Evolutionary conservation across 1,284 basidiomycete species (phyloP).

Genomic region (Abortiporus biennis): DNA sequence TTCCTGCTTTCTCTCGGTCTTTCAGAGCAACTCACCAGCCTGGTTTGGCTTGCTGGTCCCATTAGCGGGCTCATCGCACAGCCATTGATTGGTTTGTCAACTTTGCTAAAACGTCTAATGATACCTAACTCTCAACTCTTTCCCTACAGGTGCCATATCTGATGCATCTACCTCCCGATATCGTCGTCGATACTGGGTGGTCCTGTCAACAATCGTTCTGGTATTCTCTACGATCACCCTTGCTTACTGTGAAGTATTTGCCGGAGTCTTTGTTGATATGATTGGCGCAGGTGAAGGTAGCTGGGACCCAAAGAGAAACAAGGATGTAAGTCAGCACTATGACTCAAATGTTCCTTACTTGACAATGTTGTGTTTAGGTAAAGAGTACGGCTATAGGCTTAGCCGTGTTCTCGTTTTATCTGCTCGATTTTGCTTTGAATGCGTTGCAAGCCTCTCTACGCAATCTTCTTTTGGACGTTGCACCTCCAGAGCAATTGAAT

Average conservation of each 20-base stretch:
- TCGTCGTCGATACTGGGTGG: conserved; percentile 86
- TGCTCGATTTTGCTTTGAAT: conserved; percentile 94
- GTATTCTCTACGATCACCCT: conserved; percentile 68
- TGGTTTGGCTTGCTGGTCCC: conserved; percentile 97
- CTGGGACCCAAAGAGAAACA: conserved; percentile 79
- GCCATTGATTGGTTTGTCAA: conserved; percentile 78
- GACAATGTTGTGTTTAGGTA: conserved; percentile 38
- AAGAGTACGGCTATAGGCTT: conserved; percentile 72
- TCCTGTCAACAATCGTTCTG: conserved; percentile 73
- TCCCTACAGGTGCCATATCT: conserved; percentile 74
- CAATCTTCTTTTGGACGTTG: conserved; percentile 87
- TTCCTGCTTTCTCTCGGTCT: conserved; percentile 88
- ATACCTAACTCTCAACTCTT: background rate
- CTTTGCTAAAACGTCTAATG: background rate
- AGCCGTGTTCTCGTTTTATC: conserved; percentile 88
- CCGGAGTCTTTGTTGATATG: conserved; percentile 73
- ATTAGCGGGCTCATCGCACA: conserved; percentile 93
- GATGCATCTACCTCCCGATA: conserved; percentile 88
- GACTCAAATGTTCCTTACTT: background rate
- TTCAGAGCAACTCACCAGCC: conserved; percentile 84
- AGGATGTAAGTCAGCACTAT: conserved; percentile 38
- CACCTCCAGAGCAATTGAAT: conserved; percentile 83
- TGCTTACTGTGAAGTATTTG: conserved; percentile 80
- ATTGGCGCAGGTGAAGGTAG: conserved; percentile 77
- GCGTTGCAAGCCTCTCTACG: conserved; percentile 89